Conservation (phyloP, 176 grass and related monocot species). For the Triticum aestivum region DNA sequence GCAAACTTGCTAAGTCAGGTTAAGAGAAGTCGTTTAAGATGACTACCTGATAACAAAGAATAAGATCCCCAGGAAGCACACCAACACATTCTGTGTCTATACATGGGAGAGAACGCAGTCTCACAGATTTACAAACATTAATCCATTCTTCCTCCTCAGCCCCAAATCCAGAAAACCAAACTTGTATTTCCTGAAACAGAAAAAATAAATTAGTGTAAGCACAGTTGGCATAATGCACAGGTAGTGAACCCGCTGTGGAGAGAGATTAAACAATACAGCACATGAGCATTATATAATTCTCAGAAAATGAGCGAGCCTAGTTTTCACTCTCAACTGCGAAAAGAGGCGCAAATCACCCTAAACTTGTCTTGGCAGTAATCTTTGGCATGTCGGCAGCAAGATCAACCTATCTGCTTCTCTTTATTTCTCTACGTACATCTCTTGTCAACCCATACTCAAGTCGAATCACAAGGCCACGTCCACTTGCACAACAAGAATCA, state of each 20-base stretch:
- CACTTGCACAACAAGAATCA: not conserved
- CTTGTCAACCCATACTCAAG: too few species aligned
- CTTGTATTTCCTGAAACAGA: conserved; percentile 60
- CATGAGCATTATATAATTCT: not conserved
- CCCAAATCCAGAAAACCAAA: conserved; percentile 81
- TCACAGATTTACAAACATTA: conserved; percentile 73
- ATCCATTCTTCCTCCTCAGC: conserved; percentile 88
- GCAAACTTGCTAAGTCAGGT: not conserved
- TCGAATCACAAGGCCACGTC: not conserved
- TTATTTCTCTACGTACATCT: not conserved
- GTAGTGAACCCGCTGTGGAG: not conserved
- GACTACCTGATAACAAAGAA: conserved; percentile 74
- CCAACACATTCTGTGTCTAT: conserved; percentile 70
- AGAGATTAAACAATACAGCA: too few species aligned
- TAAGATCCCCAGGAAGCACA: conserved; percentile 76
- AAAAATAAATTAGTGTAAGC: not conserved
- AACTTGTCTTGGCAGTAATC: not conserved
- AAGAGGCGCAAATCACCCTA: not conserved
- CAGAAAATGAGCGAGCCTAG: not conserved
- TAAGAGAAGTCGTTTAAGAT: not conserved
- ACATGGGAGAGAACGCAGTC: conserved; percentile 77
- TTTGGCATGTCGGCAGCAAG: not conserved
- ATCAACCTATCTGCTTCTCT: not conserved
- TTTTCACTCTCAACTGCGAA: not conserved
- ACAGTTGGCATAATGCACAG: not conserved